These are phyloP conservation scores for Dioscorea cayenensis DNA, from an alignment of 116 monocot genomes.

Conservation along the genomic window DNA sequence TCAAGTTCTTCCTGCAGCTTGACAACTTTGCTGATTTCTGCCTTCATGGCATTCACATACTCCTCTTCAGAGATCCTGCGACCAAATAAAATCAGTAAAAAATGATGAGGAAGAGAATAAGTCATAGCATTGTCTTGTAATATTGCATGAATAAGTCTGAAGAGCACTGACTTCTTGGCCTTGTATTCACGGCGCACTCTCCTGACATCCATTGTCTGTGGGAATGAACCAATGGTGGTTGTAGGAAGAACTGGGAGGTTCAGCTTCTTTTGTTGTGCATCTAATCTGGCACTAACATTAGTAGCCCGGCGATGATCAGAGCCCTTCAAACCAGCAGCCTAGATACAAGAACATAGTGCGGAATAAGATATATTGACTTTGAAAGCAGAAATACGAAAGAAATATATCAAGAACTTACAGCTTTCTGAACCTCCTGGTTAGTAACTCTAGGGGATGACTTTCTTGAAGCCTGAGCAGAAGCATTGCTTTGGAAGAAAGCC, in stretches of 20 bases:
- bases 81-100: background rate
- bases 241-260: constrained; percentile 46
- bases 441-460: constrained; percentile 45
- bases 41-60: constrained; percentile 33
- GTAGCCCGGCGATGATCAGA: constrained; percentile 42
- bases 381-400: background rate
- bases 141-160: background rate
- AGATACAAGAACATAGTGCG: background rate
- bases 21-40: constrained; percentile 41
- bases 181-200: constrained; percentile 41
- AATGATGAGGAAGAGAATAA: background rate
- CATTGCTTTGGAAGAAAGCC: constrained; percentile 48
- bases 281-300: constrained; percentile 30
- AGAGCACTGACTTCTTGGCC: constrained; percentile 30
- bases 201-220: constrained; percentile 41
- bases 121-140: background rate
- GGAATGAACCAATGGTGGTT: constrained; percentile 42
- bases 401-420: constrained; percentile 22
- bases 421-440: constrained; percentile 43
- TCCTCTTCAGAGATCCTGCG: constrained; percentile 37
- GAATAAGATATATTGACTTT: background rate
- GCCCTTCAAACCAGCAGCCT: constrained; percentile 41
- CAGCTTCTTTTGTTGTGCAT: constrained; percentile 41
- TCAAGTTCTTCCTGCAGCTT: constrained; percentile 45
- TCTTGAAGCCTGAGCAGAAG: constrained; percentile 42